A percentile compares a stretch with the other conserved stretches of the same genome.
phyloP scores from a whole-genome alignment of 2,329 filamentous ascomycete species.

The Drechslerella coelobrocha region DNA sequence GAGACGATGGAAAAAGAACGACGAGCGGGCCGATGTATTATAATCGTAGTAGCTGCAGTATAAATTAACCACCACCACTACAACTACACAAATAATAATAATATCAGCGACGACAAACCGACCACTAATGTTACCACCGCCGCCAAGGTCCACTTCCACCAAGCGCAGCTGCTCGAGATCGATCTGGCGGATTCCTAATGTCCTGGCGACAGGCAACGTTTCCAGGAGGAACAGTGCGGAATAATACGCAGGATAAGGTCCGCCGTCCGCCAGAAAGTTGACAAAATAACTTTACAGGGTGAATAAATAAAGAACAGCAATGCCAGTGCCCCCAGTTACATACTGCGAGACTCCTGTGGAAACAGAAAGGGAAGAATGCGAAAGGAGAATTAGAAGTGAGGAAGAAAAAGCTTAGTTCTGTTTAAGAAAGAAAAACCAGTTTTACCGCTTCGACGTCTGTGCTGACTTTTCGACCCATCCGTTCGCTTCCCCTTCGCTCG shows the following conservation, averaged over 20 bases:
- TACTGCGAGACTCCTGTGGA: too few species aligned
- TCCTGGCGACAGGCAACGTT: slow-evolving; percentile 16
- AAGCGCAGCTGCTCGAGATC: not conserved
- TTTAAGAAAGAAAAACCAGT: not conserved
- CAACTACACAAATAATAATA: too few species aligned
- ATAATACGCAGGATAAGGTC: slow-evolving; percentile 10
- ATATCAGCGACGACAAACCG: too few species aligned
- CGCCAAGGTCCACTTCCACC: not conserved
- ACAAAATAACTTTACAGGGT: not conserved
- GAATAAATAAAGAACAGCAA: not conserved
- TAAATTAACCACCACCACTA: too few species aligned
- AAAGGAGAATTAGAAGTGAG: not conserved
- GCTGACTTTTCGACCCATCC: not conserved
- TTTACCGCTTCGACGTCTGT: not conserved
- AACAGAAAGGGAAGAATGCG: not conserved
- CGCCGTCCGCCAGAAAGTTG: not conserved
- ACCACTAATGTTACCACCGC: not conserved
- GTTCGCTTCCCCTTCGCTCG: not conserved
- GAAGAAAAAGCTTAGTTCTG: not conserved
- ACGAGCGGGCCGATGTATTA: not conserved
- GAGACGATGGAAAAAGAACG: not conserved
- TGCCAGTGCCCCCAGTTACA: not conserved
- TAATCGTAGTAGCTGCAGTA: not conserved
- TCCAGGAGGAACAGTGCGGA: slow-evolving; percentile 19
- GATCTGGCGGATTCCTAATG: slow-evolving; percentile 1